Evolutionary conservation across 2,329 filamentous ascomycete species (phyloP).

Genomic region (Venturia aucupariae): DNA sequence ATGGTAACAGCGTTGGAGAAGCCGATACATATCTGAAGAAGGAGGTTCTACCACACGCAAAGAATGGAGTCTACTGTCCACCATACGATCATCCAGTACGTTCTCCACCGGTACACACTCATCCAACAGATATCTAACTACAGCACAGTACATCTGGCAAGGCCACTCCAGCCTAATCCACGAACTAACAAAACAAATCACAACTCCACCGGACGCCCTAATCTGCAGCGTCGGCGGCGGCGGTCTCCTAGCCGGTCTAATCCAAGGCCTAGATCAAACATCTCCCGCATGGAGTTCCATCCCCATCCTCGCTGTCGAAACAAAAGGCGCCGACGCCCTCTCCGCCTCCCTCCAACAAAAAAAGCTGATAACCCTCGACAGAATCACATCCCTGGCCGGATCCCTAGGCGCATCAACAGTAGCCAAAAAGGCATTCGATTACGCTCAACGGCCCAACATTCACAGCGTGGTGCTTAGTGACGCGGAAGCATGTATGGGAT

Average conservation of each 20-base stretch:
- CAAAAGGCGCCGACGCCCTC: conserved; percentile 62
- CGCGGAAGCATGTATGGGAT: conserved; percentile 69
- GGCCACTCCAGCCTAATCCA: conserved; percentile 53
- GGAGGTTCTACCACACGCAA: conserved; percentile 45
- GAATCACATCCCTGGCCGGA: conserved; percentile 67
- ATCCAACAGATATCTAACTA: neutral
- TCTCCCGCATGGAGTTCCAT: conserved; percentile 22
- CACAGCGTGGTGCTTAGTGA: conserved; percentile 59
- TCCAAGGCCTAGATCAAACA: conserved; percentile 53
- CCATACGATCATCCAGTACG: conserved; percentile 54
- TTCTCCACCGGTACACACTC: neutral
- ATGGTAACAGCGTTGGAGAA: conserved; percentile 58
- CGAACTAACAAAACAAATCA: conserved; percentile 37
- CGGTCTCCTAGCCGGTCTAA: conserved; percentile 63
- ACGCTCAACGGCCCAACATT: conserved; percentile 46
- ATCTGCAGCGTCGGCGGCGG: conserved; percentile 67
- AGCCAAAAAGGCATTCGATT: conserved; percentile 56
- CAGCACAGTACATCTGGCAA: conserved; percentile 48
- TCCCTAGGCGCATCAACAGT: conserved; percentile 68
- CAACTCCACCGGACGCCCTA: conserved; percentile 56
- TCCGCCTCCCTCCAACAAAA: conserved; percentile 50
- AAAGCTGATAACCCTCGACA: conserved; percentile 52
- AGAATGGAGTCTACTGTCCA: conserved; percentile 52
- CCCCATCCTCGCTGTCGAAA: conserved; percentile 65
- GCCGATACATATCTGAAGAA: conserved; percentile 59